Conservation (phyloP, 345 rosid species). For the Raphanus sativus region DNA sequence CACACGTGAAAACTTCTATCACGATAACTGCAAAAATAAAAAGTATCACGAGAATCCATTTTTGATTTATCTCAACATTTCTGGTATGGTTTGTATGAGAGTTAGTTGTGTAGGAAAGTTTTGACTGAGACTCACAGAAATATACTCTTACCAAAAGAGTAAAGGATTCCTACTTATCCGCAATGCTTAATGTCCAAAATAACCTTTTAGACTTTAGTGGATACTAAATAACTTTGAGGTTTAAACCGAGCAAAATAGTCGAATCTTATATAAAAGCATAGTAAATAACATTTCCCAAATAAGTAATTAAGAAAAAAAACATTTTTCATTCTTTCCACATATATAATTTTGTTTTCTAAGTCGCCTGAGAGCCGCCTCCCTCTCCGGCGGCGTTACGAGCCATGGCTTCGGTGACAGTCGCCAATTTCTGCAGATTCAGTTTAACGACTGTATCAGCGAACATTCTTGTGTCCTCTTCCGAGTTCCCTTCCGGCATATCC, state of each 20-base stretch:
- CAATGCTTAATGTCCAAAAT: background rate
- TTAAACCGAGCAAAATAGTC: background rate
- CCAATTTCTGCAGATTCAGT: conserved; percentile 80
- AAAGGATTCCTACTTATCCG: conserved; percentile 27
- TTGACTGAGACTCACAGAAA: conserved; percentile 3
- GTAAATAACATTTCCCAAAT: conserved; percentile 12
- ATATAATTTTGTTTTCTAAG: background rate
- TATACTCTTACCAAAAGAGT: conserved; percentile 7
- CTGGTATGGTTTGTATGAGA: background rate
- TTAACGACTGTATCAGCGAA: conserved; percentile 85
- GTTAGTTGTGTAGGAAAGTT: background rate
- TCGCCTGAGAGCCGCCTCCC: conserved; percentile 41
- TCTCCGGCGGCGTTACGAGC: conserved; percentile 46
- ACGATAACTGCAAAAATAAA: background rate
- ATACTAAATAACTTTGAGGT: background rate
- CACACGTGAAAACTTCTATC: conserved; percentile 21
- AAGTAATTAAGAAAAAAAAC: background rate
- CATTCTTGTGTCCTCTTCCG: conserved; percentile 87
- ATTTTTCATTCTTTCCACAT: background rate
- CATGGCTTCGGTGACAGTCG: conserved; percentile 60
- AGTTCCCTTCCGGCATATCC: conserved; percentile 87
- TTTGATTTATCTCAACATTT: background rate
- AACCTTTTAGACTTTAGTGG: conserved; percentile 1
- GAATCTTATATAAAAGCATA: background rate
- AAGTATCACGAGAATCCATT: conserved; percentile 2